Percentiles rank a stretch among this genome's conserved stretches.
phyloP scores from a whole-genome alignment of 495 filamentous ascomycete species.

The Talaromyces stipitatus region DNA sequence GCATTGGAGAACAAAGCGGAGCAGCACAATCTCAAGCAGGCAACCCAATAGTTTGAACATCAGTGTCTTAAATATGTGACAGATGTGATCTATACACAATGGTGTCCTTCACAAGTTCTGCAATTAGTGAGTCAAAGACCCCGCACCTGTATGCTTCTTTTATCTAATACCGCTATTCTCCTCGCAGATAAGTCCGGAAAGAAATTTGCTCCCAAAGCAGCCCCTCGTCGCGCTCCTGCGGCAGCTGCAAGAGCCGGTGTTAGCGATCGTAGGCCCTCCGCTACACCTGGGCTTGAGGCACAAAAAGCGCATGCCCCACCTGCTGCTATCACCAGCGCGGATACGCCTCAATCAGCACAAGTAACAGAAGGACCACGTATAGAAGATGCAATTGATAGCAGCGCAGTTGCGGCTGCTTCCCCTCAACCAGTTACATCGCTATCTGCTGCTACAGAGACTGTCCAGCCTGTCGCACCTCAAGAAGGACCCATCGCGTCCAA shows the following conservation, averaged over 20 bases:
- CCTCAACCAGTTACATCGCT: not conserved
- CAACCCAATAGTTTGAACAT: not conserved
- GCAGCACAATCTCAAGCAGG: not conserved
- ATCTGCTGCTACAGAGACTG: not conserved
- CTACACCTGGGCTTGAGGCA: slow-evolving; percentile 1
- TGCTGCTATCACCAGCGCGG: not conserved
- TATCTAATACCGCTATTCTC: slow-evolving; percentile 3
- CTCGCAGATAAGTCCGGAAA: slow-evolving; percentile 45
- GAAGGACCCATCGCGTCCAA: not conserved
- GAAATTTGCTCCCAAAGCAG: slow-evolving; percentile 48
- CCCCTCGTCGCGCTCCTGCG: slow-evolving; percentile 34
- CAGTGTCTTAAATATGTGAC: not conserved
- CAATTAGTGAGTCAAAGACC: slow-evolving; percentile 40
- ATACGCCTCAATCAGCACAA: not conserved
- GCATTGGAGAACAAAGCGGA: not conserved
- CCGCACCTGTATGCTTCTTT: not conserved
- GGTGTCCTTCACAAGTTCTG: slow-evolving; percentile 50
- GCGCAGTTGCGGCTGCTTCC: not conserved
- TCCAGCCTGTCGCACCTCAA: not conserved
- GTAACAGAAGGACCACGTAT: not conserved
- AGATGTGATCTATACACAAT: slow-evolving; percentile 16
- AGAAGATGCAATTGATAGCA: not conserved
- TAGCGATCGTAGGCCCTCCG: slow-evolving; percentile 7
- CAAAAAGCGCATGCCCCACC: not conserved
- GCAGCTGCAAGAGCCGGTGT: slow-evolving; percentile 30